Evolutionary conservation across 768 basidiomycete species (phyloP).

Genomic region (Mycena haematopus): DNA sequence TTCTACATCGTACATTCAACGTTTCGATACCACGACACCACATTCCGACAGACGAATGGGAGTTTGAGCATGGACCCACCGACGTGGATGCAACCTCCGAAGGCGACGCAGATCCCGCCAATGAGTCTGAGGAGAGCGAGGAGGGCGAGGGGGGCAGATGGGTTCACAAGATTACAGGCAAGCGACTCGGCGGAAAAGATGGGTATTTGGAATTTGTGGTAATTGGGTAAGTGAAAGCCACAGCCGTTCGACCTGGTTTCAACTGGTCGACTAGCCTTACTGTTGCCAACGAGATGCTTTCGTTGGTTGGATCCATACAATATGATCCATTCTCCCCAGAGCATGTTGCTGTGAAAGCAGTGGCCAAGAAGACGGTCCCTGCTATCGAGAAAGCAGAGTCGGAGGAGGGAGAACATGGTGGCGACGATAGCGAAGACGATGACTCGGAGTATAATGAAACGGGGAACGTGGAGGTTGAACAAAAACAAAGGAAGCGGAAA

Average conservation of each 20-base stretch:
- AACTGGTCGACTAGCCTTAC: constrained; percentile 61
- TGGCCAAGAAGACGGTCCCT: constrained; percentile 13
- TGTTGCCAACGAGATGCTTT: constrained; percentile 93
- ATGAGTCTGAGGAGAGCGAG: constrained; percentile 32
- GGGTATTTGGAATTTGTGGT: constrained; percentile 84
- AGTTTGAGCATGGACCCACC: constrained; percentile 85
- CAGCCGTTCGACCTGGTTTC: not conserved
- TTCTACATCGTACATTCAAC: constrained; percentile 92
- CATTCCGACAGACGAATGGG: constrained; percentile 81
- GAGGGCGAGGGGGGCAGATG: constrained; percentile 74
- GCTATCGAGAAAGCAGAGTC: constrained; percentile 18
- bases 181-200: constrained; percentile 69
- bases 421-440: not conserved
- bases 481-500: constrained; percentile 3
- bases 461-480: not conserved
- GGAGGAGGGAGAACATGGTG: constrained; percentile 32
- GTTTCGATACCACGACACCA: constrained; percentile 93
- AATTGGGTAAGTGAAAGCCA: constrained; percentile 67
- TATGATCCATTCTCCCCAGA: constrained; percentile 72
- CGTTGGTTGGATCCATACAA: constrained; percentile 84
- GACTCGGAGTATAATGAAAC: not conserved
- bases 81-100: constrained; percentile 79
- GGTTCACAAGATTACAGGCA: constrained; percentile 76
- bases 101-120: constrained; percentile 28
- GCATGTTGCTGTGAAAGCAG: constrained; percentile 46